Evolutionary conservation across 192 early-diverging fungal species (phyloP), one percentile per base, ranked within the genome.

Genomic region (Coemansia asiatica): DNA sequence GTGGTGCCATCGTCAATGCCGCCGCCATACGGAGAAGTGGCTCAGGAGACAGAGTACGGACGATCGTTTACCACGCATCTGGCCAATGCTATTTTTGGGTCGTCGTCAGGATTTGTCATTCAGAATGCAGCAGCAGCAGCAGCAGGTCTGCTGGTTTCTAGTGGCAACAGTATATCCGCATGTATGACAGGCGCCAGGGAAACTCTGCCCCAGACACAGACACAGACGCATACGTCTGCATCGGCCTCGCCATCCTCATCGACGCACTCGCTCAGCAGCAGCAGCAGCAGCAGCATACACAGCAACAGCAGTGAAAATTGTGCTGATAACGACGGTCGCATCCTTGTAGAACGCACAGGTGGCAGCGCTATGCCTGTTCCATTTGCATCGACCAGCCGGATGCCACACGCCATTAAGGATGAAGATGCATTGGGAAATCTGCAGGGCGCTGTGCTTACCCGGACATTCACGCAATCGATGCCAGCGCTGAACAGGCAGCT

Each of bases 401-500:
- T 13, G 16, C 31, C 31, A 8, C 31, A 33, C 31, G 31, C 18
- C 47, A 12, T 4, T 12, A 22, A 2, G 6, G 47, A 49, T 12
- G 47, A 49, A 16, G 47, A 12, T 49, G 47, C 18, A 49, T 2
- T 15, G 15, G 18, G 10, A 2, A 16, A 57, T 13, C 56, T 9
- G 6, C 29, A 27, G 21, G 6, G 16, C 31, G 31, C 8, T 8
- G 4, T 33, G 31, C 26, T 68, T 2, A 44, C 60, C 12, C 49
- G 67, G 36, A 68, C 67, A 4, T 68, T 68, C 22, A 68, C 67
- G 28, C 67, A 56, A 36, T 68, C 67, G 27, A 61, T 68, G 67
- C 67, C 67, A 2, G 21, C 56, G 26, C 51, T 68, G 18, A 26
- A 28, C 13, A 7, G 23, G 50, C 28, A 33, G 50, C 28, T 50